A percentile compares a stretch with the other conserved stretches of the same genome.
phyloP scores from a whole-genome alignment of 495 filamentous ascomycete species.

The Usnea hakonensis region DNA sequence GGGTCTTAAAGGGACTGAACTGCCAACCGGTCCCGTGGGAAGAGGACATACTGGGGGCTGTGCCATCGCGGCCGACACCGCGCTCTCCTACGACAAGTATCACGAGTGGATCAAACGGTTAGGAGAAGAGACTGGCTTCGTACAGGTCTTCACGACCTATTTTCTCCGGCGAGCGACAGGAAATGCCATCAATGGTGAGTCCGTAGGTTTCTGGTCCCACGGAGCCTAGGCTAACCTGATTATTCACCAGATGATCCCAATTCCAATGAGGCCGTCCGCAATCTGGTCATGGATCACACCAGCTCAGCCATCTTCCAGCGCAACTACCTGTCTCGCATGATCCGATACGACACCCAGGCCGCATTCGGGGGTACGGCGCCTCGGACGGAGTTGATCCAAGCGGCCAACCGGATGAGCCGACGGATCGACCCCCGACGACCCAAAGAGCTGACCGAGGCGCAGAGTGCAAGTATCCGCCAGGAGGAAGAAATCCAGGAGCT shows the following conservation, averaged over 20 bases:
- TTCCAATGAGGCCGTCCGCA: slow-evolving; percentile 14
- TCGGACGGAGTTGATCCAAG: slow-evolving; percentile 13
- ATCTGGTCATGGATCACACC: slow-evolving; percentile 20
- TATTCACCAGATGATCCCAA: slow-evolving; percentile 2
- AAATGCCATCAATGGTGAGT: slow-evolving; percentile 22
- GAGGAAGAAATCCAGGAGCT: too few relatives aligned
- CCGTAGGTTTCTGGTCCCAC: slow-evolving; percentile 3
- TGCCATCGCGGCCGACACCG: background rate
- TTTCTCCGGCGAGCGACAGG: slow-evolving; percentile 18
- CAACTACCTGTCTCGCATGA: slow-evolving; percentile 22
- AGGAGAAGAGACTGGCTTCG: slow-evolving; percentile 17
- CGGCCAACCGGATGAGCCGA: slow-evolving; percentile 17
- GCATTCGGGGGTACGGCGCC: slow-evolving; percentile 13
- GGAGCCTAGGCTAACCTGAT: background rate
- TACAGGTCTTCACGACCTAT: slow-evolving; percentile 19
- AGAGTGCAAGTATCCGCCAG: too few relatives aligned
- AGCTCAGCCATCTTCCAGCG: slow-evolving; percentile 17
- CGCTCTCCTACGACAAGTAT: slow-evolving; percentile 4
- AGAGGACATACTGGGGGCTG: background rate
- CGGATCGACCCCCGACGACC: too few relatives aligned
- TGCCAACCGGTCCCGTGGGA: slow-evolving; percentile 14
- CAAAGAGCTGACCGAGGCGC: too few relatives aligned
- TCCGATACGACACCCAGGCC: slow-evolving; percentile 20
- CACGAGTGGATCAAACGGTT: slow-evolving; percentile 8
- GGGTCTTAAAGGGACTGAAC: background rate